Percentiles rank a stretch among this genome's conserved stretches.
phyloP scores from a whole-genome alignment of 2,329 filamentous ascomycete species.

The Colletotrichum liaoningense region DNA sequence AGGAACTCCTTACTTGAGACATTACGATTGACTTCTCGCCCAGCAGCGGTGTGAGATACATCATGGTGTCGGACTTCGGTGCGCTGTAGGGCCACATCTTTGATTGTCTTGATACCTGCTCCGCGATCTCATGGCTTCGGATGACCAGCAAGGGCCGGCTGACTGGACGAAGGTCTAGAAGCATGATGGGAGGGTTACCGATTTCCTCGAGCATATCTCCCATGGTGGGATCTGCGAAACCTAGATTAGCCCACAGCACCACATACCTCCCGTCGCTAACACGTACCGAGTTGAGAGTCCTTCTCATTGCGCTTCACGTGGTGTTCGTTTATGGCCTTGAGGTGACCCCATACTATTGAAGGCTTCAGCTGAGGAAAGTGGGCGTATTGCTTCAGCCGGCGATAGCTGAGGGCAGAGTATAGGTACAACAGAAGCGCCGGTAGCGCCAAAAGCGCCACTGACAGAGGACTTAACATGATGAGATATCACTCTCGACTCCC shows the following conservation, averaged over 20 bases:
- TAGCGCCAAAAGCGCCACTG: conserved; percentile 18
- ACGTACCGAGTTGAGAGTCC: conserved; percentile 11
- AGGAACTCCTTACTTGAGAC: not conserved
- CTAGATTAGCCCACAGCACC: not conserved
- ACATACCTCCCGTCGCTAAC: not conserved
- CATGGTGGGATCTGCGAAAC: conserved; percentile 40
- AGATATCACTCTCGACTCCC: no score
- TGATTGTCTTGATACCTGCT: conserved; percentile 49
- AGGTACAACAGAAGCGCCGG: conserved; percentile 19
- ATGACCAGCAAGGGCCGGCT: conserved; percentile 46
- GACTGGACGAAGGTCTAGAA: conserved; percentile 50
- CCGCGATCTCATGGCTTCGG: conserved; percentile 47
- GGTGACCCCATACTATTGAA: conserved; percentile 32
- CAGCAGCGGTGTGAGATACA: conserved; percentile 39
- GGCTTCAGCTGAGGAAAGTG: conserved; percentile 28
- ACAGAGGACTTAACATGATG: conserved; percentile 8
- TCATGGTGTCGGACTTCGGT: conserved; percentile 46
- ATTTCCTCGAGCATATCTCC: conserved; percentile 43
- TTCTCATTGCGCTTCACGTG: conserved; percentile 9
- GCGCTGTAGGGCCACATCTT: conserved; percentile 45
- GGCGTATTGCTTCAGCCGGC: conserved; percentile 29
- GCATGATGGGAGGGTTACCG: conserved; percentile 46
- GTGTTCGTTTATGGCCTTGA: conserved; percentile 15
- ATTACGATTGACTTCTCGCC: conserved; percentile 38
- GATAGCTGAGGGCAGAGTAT: conserved; percentile 20